These are phyloP conservation scores for Cryphonectria nitschkei DNA, from an alignment of 2,329 filamentous ascomycete genomes.

Conservation along the genomic window DNA sequence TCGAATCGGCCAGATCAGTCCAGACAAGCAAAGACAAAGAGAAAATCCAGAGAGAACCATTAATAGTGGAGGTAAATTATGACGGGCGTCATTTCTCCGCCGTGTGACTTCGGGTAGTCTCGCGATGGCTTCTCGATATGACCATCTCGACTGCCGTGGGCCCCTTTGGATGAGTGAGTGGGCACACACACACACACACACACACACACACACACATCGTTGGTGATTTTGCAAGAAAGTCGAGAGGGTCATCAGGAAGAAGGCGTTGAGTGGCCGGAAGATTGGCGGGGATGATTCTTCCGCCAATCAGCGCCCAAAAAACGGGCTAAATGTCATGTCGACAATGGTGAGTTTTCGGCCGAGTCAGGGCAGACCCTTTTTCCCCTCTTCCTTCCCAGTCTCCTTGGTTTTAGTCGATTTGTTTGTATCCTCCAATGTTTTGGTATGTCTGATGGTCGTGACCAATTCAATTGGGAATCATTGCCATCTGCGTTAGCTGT, in stretches of 20 bases:
- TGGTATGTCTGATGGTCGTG: neutral
- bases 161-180: neutral
- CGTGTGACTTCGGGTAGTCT: neutral
- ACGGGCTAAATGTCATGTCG: neutral
- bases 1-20: neutral
- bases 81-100: slow-evolving; percentile 13
- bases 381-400: no score
- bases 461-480: neutral
- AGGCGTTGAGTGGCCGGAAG: slow-evolving; percentile 22
- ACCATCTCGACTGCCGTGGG: neutral
- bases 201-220: neutral
- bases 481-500: no score
- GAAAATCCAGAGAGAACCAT: neutral
- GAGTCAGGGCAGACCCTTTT: neutral
- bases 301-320: slow-evolving; percentile 21
- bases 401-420: neutral
- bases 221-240: neutral
- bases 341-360: neutral
- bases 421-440: neutral
- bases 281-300: slow-evolving; percentile 17
- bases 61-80: neutral
- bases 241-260: neutral
- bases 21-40: neutral
- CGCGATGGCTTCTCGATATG: neutral
- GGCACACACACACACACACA: neutral